Conservation (phyloP, 192 early-diverging fungal species). For the Dissophora globulifera region DNA sequence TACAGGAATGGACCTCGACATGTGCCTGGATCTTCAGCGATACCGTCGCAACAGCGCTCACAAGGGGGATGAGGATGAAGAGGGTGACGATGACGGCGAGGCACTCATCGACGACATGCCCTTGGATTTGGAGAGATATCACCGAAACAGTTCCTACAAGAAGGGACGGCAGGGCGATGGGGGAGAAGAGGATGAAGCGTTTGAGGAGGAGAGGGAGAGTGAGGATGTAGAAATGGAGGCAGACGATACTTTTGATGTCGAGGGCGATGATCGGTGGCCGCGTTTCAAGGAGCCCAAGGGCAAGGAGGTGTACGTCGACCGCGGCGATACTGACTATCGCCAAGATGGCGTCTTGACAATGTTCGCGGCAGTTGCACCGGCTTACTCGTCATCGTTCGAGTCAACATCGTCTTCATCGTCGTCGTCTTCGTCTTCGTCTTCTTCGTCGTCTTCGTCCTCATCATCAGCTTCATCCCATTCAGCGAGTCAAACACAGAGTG, state of each 20-base stretch:
- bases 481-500: background rate
- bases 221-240: background rate
- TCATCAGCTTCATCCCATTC: constrained; percentile 5
- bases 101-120: background rate
- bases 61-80: background rate
- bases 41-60: constrained; percentile 25
- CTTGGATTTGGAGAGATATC: too few relatives aligned
- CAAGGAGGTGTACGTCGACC: constrained; percentile 34
- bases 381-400: constrained; percentile 3
- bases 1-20: constrained; percentile 39
- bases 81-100: background rate
- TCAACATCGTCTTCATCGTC: too few relatives aligned
- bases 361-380: background rate
- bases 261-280: background rate
- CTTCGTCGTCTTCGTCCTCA: constrained; percentile 14
- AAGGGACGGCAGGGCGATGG: background rate
- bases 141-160: too few relatives aligned
- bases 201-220: background rate
- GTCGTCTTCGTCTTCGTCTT: constrained; percentile 12
- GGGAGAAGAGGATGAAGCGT: background rate
- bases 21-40: constrained; percentile 28
- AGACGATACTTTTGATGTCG: background rate
- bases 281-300: constrained; percentile 26
- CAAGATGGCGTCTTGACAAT: background rate
- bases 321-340: background rate